Evolutionary conservation across 768 basidiomycete species (phyloP), one percentile per base, ranked within the genome.

Genomic region (Boletus edulis): DNA sequence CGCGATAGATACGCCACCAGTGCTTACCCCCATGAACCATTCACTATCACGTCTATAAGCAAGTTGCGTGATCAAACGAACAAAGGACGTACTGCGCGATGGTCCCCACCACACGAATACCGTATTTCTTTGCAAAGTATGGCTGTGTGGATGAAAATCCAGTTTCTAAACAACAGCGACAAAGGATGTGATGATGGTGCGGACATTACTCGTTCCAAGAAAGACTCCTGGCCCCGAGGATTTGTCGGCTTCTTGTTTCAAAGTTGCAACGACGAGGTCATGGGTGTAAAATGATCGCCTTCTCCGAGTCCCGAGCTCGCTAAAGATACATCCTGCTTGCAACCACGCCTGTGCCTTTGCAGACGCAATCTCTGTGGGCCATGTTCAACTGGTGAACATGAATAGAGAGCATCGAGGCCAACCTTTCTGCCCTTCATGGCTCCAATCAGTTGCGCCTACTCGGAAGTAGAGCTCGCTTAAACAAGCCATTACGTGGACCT

Each of bases 401-500:
- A 37, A 24, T 22, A 37, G 7, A 22, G 20, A 24, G 7, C 35
- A 32, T n/a, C 9, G 11, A 39, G 18, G 14, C 72, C 54, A 40
- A 91, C 94, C 87, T 72, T 82, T 76, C 71, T 94, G 92, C 6
- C 85, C 84, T n/a, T 87, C 83, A 58, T 94, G 85, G 51, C 71
- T 81, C 96, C 96, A 99, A 62, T 95, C 87, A 2, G 78, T 87
- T 61, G 81, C 81, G 37, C 83, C 86, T 17, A 79, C 78, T 18
- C 73, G 78, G 73, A 96, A 99, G 73, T 92, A 96, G 18, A 85
- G 83, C 69, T 99, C 94, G 64, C 91, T 93, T 48, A 99, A 75
- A 58, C 85, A 85, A 14, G 94, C 86, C 93, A 98, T 94, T 48
- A 98, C 75, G 1, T 94, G 95, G 1, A 98, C 94, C 73, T 98